phyloP scores from a whole-genome alignment of 2,329 filamentous ascomycete genomes.

The Curvularia sp. region DNA sequence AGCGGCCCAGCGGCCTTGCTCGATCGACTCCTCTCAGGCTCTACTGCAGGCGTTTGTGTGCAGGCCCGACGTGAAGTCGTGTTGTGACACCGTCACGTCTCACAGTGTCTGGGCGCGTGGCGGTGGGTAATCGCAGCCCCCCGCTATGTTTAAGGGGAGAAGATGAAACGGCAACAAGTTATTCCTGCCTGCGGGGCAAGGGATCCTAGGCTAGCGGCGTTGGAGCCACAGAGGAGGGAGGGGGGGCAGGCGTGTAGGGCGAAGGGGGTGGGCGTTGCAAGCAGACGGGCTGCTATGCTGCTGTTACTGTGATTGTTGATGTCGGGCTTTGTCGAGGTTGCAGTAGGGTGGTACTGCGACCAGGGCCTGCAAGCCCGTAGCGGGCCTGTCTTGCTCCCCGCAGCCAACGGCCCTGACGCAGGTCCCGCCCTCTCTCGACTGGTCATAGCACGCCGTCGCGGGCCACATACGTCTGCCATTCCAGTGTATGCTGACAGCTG shows the following conservation, averaged over 20 bases:
- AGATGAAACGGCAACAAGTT: slow-evolving; percentile 22
- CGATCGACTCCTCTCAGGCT: slow-evolving; percentile 29
- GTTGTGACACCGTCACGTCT: slow-evolving; percentile 45
- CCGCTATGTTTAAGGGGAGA: slow-evolving; percentile 43
- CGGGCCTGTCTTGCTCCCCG: slow-evolving; percentile 30
- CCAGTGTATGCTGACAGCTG: background rate
- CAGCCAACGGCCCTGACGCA: slow-evolving; percentile 28
- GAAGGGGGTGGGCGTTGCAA: background rate
- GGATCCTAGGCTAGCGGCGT: slow-evolving; percentile 10
- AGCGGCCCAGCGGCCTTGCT: slow-evolving; percentile 49
- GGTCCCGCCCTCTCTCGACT: slow-evolving; percentile 9
- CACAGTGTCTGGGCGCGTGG: slow-evolving; percentile 39
- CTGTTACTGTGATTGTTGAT: slow-evolving; percentile 15
- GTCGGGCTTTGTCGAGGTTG: slow-evolving; percentile 23
- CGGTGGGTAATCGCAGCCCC: slow-evolving; percentile 36
- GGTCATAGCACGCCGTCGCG: slow-evolving; percentile 6
- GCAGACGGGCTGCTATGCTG: background rate
- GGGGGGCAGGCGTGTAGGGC: no score
- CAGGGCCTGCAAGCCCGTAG: slow-evolving; percentile 27
- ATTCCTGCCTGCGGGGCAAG: slow-evolving; percentile 9
- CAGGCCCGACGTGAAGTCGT: slow-evolving; percentile 28
- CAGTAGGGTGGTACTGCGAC: slow-evolving; percentile 26
- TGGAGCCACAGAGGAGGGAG: slow-evolving; percentile 5
- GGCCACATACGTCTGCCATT: background rate
- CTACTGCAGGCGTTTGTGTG: slow-evolving; percentile 35